Conservation (phyloP, 2,329 filamentous ascomycete genomes). For the Cryphonectria naterciae region DNA sequence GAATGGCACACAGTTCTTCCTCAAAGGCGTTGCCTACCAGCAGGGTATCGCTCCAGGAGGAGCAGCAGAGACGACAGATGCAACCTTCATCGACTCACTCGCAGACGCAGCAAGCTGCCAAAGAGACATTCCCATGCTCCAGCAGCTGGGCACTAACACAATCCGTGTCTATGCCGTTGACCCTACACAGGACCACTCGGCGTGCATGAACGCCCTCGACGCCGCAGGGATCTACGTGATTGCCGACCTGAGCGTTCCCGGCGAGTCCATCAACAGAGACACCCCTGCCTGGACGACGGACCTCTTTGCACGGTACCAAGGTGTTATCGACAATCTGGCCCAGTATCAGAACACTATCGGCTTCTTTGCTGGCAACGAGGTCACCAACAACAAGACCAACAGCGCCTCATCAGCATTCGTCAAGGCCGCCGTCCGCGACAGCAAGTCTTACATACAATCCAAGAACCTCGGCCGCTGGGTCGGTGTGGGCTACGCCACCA, state of each 20-base stretch:
- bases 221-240: slow-evolving; percentile 93
- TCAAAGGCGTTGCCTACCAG: slow-evolving; percentile 95
- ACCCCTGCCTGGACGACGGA: slow-evolving; percentile 78
- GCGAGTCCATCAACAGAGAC: slow-evolving; percentile 82
- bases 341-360: slow-evolving; percentile 90
- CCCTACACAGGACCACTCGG: slow-evolving; percentile 74
- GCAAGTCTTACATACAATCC: slow-evolving; percentile 86
- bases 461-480: slow-evolving; percentile 73
- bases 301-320: slow-evolving; percentile 79
- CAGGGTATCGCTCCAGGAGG: slow-evolving; percentile 61
- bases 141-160: slow-evolving; percentile 82
- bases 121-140: slow-evolving; percentile 82
- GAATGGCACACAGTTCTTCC: slow-evolving; percentile 70
- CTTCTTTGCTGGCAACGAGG: slow-evolving; percentile 99
- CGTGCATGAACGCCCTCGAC: slow-evolving; percentile 82
- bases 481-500: slow-evolving; percentile 93
- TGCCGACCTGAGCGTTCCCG: slow-evolving; percentile 84
- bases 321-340: slow-evolving; percentile 78
- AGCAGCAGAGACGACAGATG: slow-evolving; percentile 54
- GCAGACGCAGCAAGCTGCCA: slow-evolving; percentile 71
- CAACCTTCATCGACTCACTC: slow-evolving; percentile 80
- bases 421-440: slow-evolving; percentile 96
- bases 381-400: slow-evolving; percentile 87
- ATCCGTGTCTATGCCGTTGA: slow-evolving; percentile 95
- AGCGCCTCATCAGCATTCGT: slow-evolving; percentile 89